Evolutionary conservation across 768 basidiomycete genomes (phyloP).

Genomic region (Rhodotorula paludigena): DNA sequence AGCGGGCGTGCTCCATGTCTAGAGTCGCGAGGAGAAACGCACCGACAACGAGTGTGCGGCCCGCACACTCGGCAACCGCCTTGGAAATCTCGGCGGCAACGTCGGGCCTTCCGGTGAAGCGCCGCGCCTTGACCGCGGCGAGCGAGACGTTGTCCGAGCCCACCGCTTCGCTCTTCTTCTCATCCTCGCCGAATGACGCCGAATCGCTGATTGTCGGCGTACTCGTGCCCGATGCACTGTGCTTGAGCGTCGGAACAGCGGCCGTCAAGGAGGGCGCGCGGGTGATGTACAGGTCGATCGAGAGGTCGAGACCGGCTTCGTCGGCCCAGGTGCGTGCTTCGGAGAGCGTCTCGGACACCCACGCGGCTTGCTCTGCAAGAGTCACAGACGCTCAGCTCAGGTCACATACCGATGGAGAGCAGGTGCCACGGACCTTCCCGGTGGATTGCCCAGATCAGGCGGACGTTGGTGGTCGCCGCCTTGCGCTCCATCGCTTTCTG

Average conservation of each 20-base stretch:
- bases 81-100: background rate
- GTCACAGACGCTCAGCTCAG: too few species aligned
- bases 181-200: too few species aligned
- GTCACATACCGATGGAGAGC: background rate
- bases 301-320: background rate
- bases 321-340: background rate
- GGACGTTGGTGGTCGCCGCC: background rate
- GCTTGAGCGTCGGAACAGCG: background rate
- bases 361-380: conserved; percentile 16
- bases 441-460: conserved; percentile 26
- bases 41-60: conserved; percentile 5
- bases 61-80: background rate
- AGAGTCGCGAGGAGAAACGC: background rate
- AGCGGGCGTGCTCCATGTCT: background rate
- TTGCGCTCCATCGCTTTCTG: background rate
- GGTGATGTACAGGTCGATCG: conserved; percentile 2
- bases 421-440: background rate
- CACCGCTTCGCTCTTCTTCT: background rate
- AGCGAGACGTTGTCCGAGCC: too few species aligned
- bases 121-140: background rate
- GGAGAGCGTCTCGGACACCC: conserved; percentile 5
- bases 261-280: background rate
- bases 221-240: background rate
- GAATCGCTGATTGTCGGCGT: background rate
- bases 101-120: background rate